Percentiles rank a stretch among this genome's conserved stretches.
phyloP scores from a whole-genome alignment of 2,329 filamentous ascomycete species.

The Ceratocystis cacaofunesta region DNA sequence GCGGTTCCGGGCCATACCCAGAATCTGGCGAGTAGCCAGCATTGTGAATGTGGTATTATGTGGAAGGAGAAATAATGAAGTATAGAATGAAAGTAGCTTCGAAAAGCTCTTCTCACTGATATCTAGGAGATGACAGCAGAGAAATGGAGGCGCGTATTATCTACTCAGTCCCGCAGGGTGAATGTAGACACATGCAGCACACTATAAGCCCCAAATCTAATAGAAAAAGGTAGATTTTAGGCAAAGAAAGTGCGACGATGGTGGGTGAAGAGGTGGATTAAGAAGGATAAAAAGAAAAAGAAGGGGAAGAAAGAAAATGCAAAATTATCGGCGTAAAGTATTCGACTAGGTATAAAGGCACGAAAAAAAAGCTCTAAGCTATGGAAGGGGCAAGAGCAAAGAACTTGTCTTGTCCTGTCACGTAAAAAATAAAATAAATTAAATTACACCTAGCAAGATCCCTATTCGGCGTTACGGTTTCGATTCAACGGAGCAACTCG shows the following conservation, averaged over 20 bases:
- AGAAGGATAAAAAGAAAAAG: constrained; percentile 5
- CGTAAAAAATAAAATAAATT: not conserved
- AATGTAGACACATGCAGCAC: constrained; percentile 15
- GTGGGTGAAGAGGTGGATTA: not conserved
- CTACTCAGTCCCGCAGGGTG: constrained; percentile 15
- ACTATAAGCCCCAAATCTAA: constrained; percentile 6
- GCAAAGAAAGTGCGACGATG: constrained; percentile 3
- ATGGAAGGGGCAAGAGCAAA: not conserved
- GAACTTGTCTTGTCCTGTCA: not conserved
- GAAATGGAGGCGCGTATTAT: not conserved
- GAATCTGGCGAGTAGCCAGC: constrained; percentile 57
- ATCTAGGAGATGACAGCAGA: constrained; percentile 9
- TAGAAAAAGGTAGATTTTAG: constrained; percentile 7
- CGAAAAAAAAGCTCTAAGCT: not conserved
- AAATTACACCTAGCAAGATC: constrained; percentile 8
- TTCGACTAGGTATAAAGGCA: not conserved
- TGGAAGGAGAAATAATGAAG: not conserved
- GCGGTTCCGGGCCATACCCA: constrained; percentile 51
- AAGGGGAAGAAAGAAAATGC: constrained; percentile 5
- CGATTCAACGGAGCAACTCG: constrained; percentile 16
- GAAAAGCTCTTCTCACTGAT: constrained; percentile 9
- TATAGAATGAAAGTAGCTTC: not conserved
- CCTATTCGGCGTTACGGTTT: constrained; percentile 18
- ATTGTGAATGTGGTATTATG: constrained; percentile 27
- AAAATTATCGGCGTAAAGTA: not conserved